Evolutionary conservation across 139 green algal species (phyloP), one percentile per base, ranked within the genome.

Genomic region (Auxenochlorella protothecoides): DNA sequence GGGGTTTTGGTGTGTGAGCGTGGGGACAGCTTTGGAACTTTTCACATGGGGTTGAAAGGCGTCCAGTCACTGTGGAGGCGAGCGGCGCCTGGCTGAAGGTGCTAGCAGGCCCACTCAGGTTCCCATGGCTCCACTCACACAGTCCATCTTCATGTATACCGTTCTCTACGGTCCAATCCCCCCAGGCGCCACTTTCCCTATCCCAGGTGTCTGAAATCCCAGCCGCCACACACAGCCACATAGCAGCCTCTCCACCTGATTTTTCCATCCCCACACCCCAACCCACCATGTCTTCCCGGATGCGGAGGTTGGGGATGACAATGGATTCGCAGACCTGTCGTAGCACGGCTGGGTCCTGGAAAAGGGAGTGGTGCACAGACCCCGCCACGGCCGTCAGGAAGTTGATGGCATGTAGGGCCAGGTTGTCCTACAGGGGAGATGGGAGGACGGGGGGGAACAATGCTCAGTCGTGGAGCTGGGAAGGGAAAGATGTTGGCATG

Each of bases 321-420:
- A 98, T 90, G 27, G 78, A 76, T 76, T 96, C 88, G 64, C 86
- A 93, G 61, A 96, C 86, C 80, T 93, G 86, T 64, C 83, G 77
- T 69, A 91, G 80, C 59, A 65, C 68, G 71, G 56, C 59, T 5
- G 71, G 80, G 9, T 80, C 77, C 11, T 78, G 72, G 65, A 98
- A 98, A 27, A 98, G 84, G 59, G 68, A 74, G 81, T 88, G 74
- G 76, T 97, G 88, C 59, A 97, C 91, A 68, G 80, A 86, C 64
- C 81, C 82, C 11, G 83, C 83, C 15, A 99, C 92, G 27, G 90
- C 93, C 55, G 91, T 95, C 65, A 98, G 80, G 80, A 98, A 97
- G 71, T 83, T 85, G 71, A 97, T 97, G 67, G 92, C 89, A 63
- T 89, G 92, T 67, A 93, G 92, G 71, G 87, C 90, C 64, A 99